phyloP scores from a whole-genome alignment of 2,329 filamentous ascomycete genomes.

The Verticillium tricorpus region DNA sequence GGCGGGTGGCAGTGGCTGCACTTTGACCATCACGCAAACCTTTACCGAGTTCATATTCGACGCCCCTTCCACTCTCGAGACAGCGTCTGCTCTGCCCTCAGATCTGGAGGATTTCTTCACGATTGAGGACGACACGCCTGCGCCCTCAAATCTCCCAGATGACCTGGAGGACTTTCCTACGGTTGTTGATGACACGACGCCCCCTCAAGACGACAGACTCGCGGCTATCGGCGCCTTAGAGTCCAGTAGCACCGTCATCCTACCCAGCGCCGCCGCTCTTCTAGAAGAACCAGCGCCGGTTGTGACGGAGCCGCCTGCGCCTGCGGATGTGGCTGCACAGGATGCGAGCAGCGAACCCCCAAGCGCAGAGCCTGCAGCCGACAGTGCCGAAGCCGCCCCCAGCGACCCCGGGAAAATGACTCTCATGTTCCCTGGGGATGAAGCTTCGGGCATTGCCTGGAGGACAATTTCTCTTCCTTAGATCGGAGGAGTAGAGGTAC shows the following conservation, averaged over 20 bases:
- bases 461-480: neutral
- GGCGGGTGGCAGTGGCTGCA: conserved; percentile 8
- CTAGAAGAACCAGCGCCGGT: neutral
- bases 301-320: neutral
- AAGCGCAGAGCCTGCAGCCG: neutral
- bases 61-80: conserved; percentile 3
- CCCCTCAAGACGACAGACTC: neutral
- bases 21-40: conserved; percentile 11
- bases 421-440: neutral
- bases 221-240: neutral
- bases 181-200: neutral
- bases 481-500: neutral
- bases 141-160: neutral
- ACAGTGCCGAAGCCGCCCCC: neutral
- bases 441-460: neutral
- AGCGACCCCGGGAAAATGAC: neutral
- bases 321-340: neutral
- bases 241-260: neutral
- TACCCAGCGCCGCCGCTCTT: neutral
- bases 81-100: neutral
- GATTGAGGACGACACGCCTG: neutral
- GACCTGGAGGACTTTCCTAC: neutral
- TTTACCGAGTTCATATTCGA: conserved; percentile 11
- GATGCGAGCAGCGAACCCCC: neutral
- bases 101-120: neutral